Evolutionary conservation across 1,284 basidiomycete species (phyloP).

Genomic region (Apiotrichum akiyoshidainum): DNA sequence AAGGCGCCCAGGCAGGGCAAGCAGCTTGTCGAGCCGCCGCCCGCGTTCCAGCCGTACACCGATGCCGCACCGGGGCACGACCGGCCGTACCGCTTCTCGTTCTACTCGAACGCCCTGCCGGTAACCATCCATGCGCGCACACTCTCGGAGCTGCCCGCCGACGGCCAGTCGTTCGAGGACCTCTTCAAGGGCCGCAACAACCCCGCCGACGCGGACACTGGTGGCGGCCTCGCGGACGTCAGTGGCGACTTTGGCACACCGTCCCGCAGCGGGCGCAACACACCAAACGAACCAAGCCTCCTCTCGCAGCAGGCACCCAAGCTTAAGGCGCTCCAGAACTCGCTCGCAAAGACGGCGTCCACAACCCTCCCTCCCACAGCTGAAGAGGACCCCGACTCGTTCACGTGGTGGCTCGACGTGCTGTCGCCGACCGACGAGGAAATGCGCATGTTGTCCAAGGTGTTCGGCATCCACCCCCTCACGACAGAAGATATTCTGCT

Average conservation of each 20-base stretch:
- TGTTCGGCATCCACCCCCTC: slow-evolving; percentile 94
- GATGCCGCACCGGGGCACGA: slow-evolving; percentile 63
- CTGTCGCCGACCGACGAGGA: slow-evolving; percentile 94
- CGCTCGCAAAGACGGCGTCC: slow-evolving; percentile 2
- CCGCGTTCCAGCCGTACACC: slow-evolving; percentile 34
- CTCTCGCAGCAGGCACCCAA: slow-evolving; percentile 11
- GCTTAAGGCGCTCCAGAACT: slow-evolving; percentile 5
- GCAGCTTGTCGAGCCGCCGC: slow-evolving; percentile 10
- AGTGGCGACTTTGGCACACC: slow-evolving; percentile 1
- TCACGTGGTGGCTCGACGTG: slow-evolving; percentile 98
- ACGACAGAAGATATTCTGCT: slow-evolving; percentile 99
- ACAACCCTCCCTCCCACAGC: slow-evolving; percentile 8
- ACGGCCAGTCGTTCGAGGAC: slow-evolving; percentile 89
- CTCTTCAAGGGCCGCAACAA: slow-evolving; percentile 60
- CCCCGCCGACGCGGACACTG: not conserved
- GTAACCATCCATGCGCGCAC: slow-evolving; percentile 94
- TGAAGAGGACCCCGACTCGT: slow-evolving; percentile 58
- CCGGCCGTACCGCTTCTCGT: slow-evolving; percentile 94
- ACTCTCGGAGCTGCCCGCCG: slow-evolving; percentile 87
- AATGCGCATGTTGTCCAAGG: slow-evolving; percentile 95
- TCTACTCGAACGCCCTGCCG: slow-evolving; percentile 90
- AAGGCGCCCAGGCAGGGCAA: slow-evolving; percentile 40
- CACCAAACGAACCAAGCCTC: slow-evolving; percentile 18
- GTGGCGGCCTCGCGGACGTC: not conserved
- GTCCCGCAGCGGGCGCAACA: slow-evolving; percentile 10